Percentiles rank a stretch among this genome's conserved stretches.
phyloP scores from a whole-genome alignment of 306 rosid species.

The Glycyrrhiza uralensis region DNA sequence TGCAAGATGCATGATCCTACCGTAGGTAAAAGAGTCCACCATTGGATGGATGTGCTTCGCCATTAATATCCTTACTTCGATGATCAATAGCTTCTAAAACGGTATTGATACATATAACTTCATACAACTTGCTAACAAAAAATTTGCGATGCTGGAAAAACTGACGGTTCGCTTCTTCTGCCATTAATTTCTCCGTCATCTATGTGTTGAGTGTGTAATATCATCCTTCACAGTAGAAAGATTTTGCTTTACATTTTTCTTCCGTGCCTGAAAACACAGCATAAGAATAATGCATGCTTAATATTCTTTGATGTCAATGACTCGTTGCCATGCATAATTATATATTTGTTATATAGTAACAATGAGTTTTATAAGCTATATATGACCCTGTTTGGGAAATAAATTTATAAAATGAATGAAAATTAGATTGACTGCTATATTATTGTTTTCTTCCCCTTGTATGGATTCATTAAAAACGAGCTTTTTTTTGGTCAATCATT shows the following conservation, averaged over 20 bases:
- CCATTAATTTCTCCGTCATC: not conserved
- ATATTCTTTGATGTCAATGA: not conserved
- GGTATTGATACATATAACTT: not conserved
- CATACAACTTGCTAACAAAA: not conserved
- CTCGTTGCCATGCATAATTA: not conserved
- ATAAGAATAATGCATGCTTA: not conserved
- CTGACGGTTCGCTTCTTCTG: not conserved
- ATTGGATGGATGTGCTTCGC: not conserved
- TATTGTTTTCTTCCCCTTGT: not conserved
- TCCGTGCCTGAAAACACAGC: conserved; percentile 41
- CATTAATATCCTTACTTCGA: not conserved
- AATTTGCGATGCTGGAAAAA: not conserved
- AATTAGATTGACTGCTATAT: not conserved
- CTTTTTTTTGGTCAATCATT: not conserved
- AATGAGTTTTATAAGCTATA: not conserved
- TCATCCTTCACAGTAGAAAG: not conserved
- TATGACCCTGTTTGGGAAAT: not conserved
- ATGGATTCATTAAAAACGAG: too few species aligned
- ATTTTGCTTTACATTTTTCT: conserved; percentile 31
- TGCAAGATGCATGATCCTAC: too few species aligned
- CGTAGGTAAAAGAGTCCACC: not conserved
- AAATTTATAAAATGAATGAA: not conserved
- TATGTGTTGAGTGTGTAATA: not conserved
- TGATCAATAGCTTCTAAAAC: not conserved
- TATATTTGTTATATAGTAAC: not conserved